Percentiles rank a stretch among this genome's conserved stretches.
Evolutionary conservation across 305 asterid genomes (phyloP).

Genomic region (Solanum hybrid): DNA sequence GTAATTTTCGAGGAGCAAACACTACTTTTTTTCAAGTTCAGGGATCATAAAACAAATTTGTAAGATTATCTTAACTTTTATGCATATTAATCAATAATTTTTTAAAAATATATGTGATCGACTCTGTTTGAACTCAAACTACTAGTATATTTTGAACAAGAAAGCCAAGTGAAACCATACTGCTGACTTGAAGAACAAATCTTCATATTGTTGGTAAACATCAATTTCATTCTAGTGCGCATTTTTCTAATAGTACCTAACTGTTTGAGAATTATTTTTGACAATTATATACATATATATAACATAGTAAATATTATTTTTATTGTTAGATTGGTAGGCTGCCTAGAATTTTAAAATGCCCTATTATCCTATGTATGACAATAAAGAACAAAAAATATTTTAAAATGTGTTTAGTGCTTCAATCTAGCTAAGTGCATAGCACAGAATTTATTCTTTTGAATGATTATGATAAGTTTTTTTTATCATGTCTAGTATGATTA

Average conservation of each 20-base stretch:
- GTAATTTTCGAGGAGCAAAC: background rate
- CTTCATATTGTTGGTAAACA: background rate
- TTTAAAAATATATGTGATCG: background rate
- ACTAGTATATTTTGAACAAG: background rate
- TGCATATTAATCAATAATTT: background rate
- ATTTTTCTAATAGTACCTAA: background rate
- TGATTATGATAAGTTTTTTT: background rate
- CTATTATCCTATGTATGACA: background rate
- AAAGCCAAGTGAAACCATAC: background rate
- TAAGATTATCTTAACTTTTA: background rate
- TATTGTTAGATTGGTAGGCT: background rate
- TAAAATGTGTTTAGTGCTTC: background rate
- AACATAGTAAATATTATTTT: background rate
- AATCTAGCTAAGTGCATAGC: background rate
- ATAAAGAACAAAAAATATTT: background rate
- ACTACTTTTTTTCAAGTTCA: background rate
- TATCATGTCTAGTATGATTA: background rate
- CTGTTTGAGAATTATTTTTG: background rate
- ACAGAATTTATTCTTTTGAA: background rate
- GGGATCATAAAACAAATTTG: background rate
- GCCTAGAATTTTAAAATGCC: background rate
- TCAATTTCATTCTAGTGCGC: background rate
- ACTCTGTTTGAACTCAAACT: background rate
- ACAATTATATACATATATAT: too few species aligned
- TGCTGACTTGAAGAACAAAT: background rate